Evolutionary conservation across 225 moss, liverwort and hornwort genomes (phyloP), one percentile per base, ranked within the genome.

Genomic region (Sphagnum contortum): DNA sequence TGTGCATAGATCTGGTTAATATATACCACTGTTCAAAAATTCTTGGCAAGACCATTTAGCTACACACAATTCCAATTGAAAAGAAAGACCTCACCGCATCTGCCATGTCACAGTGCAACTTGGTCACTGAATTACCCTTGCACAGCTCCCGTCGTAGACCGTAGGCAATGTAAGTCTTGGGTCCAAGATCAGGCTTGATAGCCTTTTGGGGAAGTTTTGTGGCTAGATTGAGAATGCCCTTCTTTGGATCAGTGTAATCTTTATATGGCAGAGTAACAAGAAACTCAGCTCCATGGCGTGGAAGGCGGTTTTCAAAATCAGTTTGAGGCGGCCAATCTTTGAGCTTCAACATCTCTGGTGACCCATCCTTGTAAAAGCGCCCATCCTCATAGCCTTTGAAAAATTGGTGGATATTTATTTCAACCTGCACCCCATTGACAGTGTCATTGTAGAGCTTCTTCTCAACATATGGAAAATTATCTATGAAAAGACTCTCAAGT

Each of bases 101-200:
- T 54, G 88, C 86, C 76, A 89, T 89, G 64, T 89, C 88, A 65
- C 88, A 89, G 66, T 89, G 88, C 66, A 89, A 68, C 72, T 89
- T 89, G 46, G 88, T 86, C 45, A 89, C 86, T 0, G 88, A 89
- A 63, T 89, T 80, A 13, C 88, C 86, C 0, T 59, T 13, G 50
- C 74, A 76, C 66, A 89, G 82, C 72, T 89, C 88, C 68, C 80
- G 75, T 49, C 88, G 86, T 12, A 76, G 58, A 57, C 88, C 88
- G 76, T 89, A 89, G 6, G 88, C 88, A 61, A 89, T 89, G 53
- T 89, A 89, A 45, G 86, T 89, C 72, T 89, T 89, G 3, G 88
- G 88, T 44, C 88, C 88, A 6, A 89, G 78, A 75, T 89, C 88
- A 57, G 86, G 88, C 73, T 78, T 86, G 60, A 81, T 71, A 49